These are phyloP conservation scores for Telfairia occidentalis DNA, from an alignment of 331 rosid species.

Conservation along the genomic window DNA sequence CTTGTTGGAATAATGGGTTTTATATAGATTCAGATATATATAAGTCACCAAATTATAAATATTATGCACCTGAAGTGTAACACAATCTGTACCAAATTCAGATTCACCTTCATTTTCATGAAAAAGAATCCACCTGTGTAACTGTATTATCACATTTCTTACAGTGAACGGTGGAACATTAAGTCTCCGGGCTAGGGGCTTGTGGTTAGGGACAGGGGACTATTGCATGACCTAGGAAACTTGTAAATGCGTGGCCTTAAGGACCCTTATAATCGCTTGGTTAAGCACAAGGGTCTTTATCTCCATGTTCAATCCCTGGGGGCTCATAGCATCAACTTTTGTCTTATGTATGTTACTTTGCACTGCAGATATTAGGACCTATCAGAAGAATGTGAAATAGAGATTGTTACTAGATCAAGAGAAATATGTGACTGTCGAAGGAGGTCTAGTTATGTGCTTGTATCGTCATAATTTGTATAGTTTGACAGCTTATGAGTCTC, in stretches of 20 bases:
- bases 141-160: no score
- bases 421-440: background rate
- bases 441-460: background rate
- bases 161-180: no score
- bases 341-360: background rate
- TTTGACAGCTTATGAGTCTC: background rate
- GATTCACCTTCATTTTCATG: background rate
- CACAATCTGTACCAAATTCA: background rate
- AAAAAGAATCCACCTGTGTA: background rate
- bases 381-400: background rate
- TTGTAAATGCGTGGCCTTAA: background rate
- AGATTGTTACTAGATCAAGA: background rate
- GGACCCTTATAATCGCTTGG: background rate
- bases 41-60: background rate
- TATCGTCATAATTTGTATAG: background rate
- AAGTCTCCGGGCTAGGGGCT: background rate
- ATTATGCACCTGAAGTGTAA: background rate
- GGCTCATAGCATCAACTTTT: background rate
- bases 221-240: no score
- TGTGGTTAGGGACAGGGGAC: background rate
- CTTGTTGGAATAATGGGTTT: background rate
- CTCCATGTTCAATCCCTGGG: background rate
- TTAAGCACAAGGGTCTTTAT: background rate
- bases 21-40: background rate
- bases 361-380: background rate